Percentiles rank a stretch among this genome's conserved stretches.
Evolutionary conservation across 768 basidiomycete genomes (phyloP).

Genomic region (Termitomyces eurrhizus): DNA sequence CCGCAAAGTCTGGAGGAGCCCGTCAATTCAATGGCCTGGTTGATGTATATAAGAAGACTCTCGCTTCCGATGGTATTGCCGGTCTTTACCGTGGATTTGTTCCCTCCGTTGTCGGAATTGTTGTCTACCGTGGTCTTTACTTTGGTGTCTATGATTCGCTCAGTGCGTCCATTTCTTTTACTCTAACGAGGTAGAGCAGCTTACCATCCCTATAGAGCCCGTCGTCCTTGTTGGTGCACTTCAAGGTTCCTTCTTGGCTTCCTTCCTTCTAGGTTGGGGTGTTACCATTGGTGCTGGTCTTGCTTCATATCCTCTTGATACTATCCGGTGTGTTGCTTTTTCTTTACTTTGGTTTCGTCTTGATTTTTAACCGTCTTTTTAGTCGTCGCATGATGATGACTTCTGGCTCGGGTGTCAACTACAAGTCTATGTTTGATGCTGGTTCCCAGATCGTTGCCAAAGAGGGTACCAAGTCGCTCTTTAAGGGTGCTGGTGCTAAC

Average conservation of each 20-base stretch:
- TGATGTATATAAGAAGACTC: conserved; percentile 96
- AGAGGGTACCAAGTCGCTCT: conserved; percentile 93
- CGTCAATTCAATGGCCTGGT: conserved; percentile 99
- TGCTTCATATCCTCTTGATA: conserved; percentile 93
- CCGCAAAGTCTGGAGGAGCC: conserved; percentile 81
- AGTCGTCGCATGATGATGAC: conserved; percentile 99
- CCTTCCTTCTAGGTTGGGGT: conserved; percentile 97
- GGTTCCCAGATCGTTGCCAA: conserved; percentile 88
- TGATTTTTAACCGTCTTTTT: conserved; percentile 22
- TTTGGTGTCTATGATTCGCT: conserved; percentile 96
- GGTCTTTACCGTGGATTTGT: conserved; percentile 99
- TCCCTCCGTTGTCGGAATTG: conserved; percentile 98
- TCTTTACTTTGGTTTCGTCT: neutral
- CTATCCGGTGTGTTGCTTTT: conserved; percentile 63
- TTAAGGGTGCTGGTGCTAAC: conserved; percentile 98
- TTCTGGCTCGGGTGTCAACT: conserved; percentile 91
- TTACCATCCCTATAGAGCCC: conserved; percentile 57
- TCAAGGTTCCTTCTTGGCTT: conserved; percentile 94
- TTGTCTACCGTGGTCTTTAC: conserved; percentile 99
- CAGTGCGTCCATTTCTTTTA: conserved; percentile 47
- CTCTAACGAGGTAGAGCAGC: conserved; percentile 15
- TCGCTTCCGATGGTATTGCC: conserved; percentile 94
- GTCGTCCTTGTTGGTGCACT: conserved; percentile 95
- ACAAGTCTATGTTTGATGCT: conserved; percentile 99
- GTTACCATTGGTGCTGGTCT: conserved; percentile 99